Conservation (phyloP, 2,329 filamentous ascomycete species). For the Arachnomyces sp. region DNA sequence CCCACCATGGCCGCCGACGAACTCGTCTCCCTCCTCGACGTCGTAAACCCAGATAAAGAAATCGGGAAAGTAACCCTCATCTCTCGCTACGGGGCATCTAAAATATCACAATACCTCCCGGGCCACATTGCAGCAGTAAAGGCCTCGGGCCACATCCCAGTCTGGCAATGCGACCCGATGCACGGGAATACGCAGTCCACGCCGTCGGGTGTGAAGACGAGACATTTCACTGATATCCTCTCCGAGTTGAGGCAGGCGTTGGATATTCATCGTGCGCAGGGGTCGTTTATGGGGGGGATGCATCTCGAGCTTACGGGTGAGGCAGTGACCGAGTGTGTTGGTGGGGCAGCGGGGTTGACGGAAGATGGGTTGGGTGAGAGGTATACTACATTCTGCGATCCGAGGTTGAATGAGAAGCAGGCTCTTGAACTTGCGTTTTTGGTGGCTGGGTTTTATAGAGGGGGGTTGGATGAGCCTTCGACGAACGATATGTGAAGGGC, state of each 20-base stretch:
- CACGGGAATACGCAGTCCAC: slow-evolving; percentile 70
- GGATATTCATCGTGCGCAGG: slow-evolving; percentile 71
- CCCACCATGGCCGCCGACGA: slow-evolving; percentile 72
- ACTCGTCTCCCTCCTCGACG: slow-evolving; percentile 68
- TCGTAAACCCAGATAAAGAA: slow-evolving; percentile 74
- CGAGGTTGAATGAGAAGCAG: slow-evolving; percentile 93
- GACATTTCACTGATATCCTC: slow-evolving; percentile 84
- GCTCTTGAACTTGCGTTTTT: slow-evolving; percentile 90
- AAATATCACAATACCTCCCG: slow-evolving; percentile 67
- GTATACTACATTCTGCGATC: slow-evolving; percentile 95
- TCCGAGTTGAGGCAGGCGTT: slow-evolving; percentile 77
- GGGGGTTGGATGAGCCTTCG: slow-evolving; percentile 27
- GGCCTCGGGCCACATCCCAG: slow-evolving; percentile 63
- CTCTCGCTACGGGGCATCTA: slow-evolving; percentile 79
- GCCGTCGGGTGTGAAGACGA: slow-evolving; percentile 75
- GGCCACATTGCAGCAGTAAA: slow-evolving; percentile 84
- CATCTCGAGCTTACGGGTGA: slow-evolving; percentile 94
- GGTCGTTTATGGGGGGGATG: slow-evolving; percentile 83
- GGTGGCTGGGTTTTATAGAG: slow-evolving; percentile 71
- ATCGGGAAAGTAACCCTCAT: slow-evolving; percentile 93
- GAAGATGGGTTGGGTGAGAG: slow-evolving; percentile 84
- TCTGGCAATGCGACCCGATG: slow-evolving; percentile 99
- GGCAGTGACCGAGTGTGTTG: slow-evolving; percentile 90
- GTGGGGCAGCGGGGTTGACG: slow-evolving; percentile 75
- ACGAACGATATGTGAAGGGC: slow-evolving; percentile 11